Conservation (phyloP, 2,329 filamentous ascomycete species). For the Fusarium palustre region DNA sequence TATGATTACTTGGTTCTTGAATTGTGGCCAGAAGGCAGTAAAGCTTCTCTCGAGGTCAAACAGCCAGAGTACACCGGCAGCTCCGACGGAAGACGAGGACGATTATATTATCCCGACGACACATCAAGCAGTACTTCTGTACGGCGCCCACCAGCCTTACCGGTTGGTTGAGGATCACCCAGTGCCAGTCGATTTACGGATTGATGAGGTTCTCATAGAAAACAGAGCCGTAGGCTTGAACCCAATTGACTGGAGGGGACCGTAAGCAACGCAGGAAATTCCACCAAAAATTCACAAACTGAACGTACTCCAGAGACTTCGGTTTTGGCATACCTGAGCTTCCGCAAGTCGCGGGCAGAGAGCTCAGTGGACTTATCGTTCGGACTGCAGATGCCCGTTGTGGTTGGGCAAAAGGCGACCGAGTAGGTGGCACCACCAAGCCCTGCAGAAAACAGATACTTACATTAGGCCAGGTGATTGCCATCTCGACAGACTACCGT, state of each 20-base stretch:
- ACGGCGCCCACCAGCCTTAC: constrained; percentile 57
- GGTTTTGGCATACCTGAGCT: constrained; percentile 76
- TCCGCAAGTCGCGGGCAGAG: constrained; percentile 76
- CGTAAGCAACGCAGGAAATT: constrained; percentile 60
- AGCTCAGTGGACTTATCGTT: constrained; percentile 67
- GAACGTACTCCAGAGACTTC: constrained; percentile 64
- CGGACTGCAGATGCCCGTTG: background rate
- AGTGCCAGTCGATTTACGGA: constrained; percentile 56
- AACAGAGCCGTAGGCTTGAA: constrained; percentile 70
- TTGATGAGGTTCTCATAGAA: constrained; percentile 49
- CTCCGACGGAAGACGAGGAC: background rate
- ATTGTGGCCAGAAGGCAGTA: background rate
- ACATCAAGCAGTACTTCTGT: background rate
- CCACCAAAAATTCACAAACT: background rate
- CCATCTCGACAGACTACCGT: constrained; percentile 80
- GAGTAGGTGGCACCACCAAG: constrained; percentile 32
- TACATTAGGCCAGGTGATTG: constrained; percentile 69
- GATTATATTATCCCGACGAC: background rate
- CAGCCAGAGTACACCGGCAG: background rate
- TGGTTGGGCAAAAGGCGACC: background rate
- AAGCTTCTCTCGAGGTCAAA: background rate
- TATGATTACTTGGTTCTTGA: constrained; percentile 1
- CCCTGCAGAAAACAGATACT: constrained; percentile 61
- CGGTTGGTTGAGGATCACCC: constrained; percentile 47
- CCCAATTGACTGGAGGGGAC: constrained; percentile 81